phyloP scores from a whole-genome alignment of 805 yeast genomes.

The Hanseniaspora taiwanica region DNA sequence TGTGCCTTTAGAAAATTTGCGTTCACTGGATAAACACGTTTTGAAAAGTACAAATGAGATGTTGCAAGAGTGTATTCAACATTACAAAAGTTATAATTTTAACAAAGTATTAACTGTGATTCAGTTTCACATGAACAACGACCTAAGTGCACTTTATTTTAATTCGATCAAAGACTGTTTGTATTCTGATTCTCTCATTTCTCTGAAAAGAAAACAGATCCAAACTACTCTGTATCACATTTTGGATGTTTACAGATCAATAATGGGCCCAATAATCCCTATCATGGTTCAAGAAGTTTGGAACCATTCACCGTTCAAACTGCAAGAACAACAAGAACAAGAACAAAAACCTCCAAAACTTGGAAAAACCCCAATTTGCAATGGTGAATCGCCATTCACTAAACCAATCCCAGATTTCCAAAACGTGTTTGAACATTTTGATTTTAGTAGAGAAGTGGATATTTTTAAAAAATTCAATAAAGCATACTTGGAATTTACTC shows the following conservation, averaged over 20 bases:
- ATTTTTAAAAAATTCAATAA: constrained; percentile 12
- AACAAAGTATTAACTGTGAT: constrained; percentile 55
- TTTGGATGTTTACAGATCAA: constrained; percentile 45
- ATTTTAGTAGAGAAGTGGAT: constrained; percentile 8
- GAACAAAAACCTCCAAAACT: constrained; percentile 12
- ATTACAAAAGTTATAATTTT: constrained; percentile 50
- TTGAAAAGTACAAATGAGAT: constrained; percentile 41
- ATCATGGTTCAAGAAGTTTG: constrained; percentile 79
- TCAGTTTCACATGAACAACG: constrained; percentile 59
- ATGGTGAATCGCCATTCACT: constrained; percentile 7
- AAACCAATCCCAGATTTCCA: constrained; percentile 4
- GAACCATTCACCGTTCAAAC: constrained; percentile 36
- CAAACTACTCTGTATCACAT: constrained; percentile 57
- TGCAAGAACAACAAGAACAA: constrained; percentile 9
- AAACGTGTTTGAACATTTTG: constrained; percentile 7
- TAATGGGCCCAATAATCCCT: constrained; percentile 75
- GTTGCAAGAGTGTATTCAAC: constrained; percentile 26
- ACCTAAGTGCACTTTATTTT: constrained; percentile 73
- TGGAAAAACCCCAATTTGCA: constrained; percentile 8
- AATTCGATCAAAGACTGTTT: constrained; percentile 76
- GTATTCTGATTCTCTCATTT: constrained; percentile 44
- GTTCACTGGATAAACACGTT: constrained; percentile 46
- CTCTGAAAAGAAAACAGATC: constrained; percentile 22
- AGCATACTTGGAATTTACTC: constrained; percentile 5
- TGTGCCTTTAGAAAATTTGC: constrained; percentile 29